These are phyloP conservation scores for Sonneratia caseolaris DNA, from an alignment of 345 rosid genomes.

Conservation along the genomic window DNA sequence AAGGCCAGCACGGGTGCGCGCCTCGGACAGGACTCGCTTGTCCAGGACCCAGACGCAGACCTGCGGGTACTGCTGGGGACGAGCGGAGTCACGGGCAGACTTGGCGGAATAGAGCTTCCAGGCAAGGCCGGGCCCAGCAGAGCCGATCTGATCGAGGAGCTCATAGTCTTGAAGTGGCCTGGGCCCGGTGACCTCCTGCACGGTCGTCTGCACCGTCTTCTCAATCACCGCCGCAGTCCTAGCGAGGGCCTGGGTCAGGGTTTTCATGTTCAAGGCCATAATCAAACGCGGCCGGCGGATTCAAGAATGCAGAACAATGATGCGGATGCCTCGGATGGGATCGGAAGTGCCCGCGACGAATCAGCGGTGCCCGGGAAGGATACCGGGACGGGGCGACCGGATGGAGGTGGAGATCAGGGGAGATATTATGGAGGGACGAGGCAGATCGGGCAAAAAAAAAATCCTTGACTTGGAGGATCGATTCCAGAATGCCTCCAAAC, in stretches of 20 bases:
- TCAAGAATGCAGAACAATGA: not conserved
- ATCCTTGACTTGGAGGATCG: no score
- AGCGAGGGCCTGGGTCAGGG: conserved; percentile 87
- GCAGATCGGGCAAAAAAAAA: not conserved
- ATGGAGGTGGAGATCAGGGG: not conserved
- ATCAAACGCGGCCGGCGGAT: not conserved
- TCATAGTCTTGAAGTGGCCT: conserved; percentile 86
- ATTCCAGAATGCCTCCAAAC: not conserved
- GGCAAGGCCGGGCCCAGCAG: conserved; percentile 93
- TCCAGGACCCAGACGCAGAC: conserved; percentile 97
- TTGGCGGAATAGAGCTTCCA: conserved; percentile 85
- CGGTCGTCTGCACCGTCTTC: conserved; percentile 92
- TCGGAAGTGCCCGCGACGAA: no score
- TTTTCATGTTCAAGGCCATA: conserved; percentile 92
- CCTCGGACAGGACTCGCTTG: conserved; percentile 71
- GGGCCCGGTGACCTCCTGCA: conserved; percentile 96
- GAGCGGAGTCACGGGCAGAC: conserved; percentile 59
- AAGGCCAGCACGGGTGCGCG: conserved; percentile 62
- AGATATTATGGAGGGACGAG: not conserved
- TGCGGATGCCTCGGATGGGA: no score
- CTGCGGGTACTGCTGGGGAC: conserved; percentile 74
- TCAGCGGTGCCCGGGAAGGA: not conserved
- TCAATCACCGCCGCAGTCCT: conserved; percentile 94
- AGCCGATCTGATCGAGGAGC: conserved; percentile 91
- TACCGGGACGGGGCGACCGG: not conserved